A percentile compares a stretch with the other conserved stretches of the same genome.
Conservation (phyloP, 129 eudicot species). For the Flaveria ramosissima region DNA sequence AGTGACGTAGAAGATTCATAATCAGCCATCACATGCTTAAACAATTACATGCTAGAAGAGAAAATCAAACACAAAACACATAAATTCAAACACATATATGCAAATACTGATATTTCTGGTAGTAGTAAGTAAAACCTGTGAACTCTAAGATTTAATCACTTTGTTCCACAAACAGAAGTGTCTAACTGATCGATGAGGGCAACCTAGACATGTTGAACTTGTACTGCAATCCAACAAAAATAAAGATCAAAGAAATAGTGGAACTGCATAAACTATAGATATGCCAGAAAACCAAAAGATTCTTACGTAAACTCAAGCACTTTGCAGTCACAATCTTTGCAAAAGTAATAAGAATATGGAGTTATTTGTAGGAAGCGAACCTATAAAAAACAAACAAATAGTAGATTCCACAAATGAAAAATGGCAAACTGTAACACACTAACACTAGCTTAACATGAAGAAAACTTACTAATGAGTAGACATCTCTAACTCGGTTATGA, state of each 20-base stretch:
- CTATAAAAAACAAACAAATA: slow-evolving; percentile 36
- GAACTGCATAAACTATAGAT: neutral
- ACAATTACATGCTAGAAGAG: neutral
- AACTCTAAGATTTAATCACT: slow-evolving; percentile 34
- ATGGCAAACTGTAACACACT: slow-evolving; percentile 1
- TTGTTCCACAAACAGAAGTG: slow-evolving; percentile 98
- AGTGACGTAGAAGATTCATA: neutral
- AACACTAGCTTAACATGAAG: slow-evolving; percentile 5
- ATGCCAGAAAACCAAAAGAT: neutral
- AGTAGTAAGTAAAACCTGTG: neutral
- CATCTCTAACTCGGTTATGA: slow-evolving; percentile 94
- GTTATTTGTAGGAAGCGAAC: slow-evolving; percentile 71
- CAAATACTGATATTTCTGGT: neutral
- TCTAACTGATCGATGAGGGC: slow-evolving; percentile 68
- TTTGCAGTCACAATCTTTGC: slow-evolving; percentile 91
- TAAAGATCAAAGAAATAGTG: neutral
- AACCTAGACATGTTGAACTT: slow-evolving; percentile 49
- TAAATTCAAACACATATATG: neutral
- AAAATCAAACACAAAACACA: neutral
- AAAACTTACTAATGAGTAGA: slow-evolving; percentile 78
- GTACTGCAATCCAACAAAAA: slow-evolving; percentile 44
- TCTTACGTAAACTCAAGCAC: slow-evolving; percentile 69
- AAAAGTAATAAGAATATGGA: slow-evolving; percentile 77
- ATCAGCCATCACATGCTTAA: neutral
- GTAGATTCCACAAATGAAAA: neutral